A percentile compares a stretch with the other conserved stretches of the same genome.
These are phyloP conservation scores for Diospyros lotus DNA, from an alignment of 148 eudicot species.

Conservation along the genomic window DNA sequence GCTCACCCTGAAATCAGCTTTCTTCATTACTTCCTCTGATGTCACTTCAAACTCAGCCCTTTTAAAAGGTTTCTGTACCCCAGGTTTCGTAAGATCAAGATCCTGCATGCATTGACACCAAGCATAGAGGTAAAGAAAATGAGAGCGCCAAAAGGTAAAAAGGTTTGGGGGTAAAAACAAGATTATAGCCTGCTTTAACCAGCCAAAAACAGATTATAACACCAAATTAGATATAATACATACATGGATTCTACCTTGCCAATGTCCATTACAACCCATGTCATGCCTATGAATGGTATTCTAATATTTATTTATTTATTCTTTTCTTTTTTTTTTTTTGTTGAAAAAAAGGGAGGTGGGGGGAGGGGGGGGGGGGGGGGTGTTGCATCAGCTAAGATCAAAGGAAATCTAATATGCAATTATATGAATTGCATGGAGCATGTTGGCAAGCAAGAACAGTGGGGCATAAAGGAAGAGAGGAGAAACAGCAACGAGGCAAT, in stretches of 20 bases:
- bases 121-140: not conserved
- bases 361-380: no score
- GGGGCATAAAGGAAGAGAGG: no score
- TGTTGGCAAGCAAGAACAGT: no score
- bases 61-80: conserved; percentile 46
- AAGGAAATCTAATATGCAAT: not conserved
- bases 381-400: not conserved
- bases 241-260: no score
- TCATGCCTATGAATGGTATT: no score
- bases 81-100: conserved; percentile 73
- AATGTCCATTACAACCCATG: no score
- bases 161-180: not conserved
- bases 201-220: not conserved
- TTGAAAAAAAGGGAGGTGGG: no score
- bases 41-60: conserved; percentile 69
- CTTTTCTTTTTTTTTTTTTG: no score
- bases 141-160: not conserved
- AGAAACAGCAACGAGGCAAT: no score
- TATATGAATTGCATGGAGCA: no score
- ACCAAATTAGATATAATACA: not conserved
- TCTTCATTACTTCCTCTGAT: conserved; percentile 64
- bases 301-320: no score
- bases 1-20: conserved; percentile 95
- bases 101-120: conserved; percentile 40
- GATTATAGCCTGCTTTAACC: not conserved